Evolutionary conservation across 1,284 basidiomycete species (phyloP), one percentile per base, ranked within the genome.

Genomic region (Xerocomus nothofagi): DNA sequence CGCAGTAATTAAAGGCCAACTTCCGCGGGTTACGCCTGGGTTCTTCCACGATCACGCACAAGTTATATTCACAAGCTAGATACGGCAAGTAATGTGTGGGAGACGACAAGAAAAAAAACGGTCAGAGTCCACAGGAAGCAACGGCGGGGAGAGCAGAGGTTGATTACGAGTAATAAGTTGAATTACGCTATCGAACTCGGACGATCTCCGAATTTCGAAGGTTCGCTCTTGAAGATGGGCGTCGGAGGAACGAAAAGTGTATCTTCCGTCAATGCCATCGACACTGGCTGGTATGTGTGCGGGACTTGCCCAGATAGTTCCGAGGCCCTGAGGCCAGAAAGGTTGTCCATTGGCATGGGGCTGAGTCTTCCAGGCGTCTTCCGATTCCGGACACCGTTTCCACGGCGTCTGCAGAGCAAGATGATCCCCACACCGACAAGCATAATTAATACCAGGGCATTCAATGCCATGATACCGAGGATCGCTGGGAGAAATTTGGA

Each of bases 191-290:
- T 61, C 15, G 77, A 80, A 50, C 69, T 72, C 24, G 77, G 78
- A 55, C 78, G 68, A 40, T 69, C 68, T 23, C 56, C 58, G 37
- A 66, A 61, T 46, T 64, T 66, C 68, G 47, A 76, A 72, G 54
- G 71, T 15, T 62, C 54, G 66, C 48, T 71, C 73, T 56, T 77
- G 71, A 86, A 88, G 26, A 79, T 75, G 11, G 86, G 84, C 0
- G 80, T 77, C 18, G 79, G 78, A 33, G 77, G 78, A 17, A 65
- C 71, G 53, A 80, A 76, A 60, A 86, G 85, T 4, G 84, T 84
- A 60, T 87, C 85, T 46, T 88, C 86, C 20, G 82, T 83, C 54
- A 88, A 64, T 24, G 86, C 86, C 83, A 87, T 83, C 30, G 86
- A 88, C 34, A 88, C 84, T 6, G 84, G 84, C 59, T 86, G 73